A percentile compares a stretch with the other conserved stretches of the same genome.
phyloP scores from a whole-genome alignment of 345 rosid species.

The Aquilaria sinensis region DNA sequence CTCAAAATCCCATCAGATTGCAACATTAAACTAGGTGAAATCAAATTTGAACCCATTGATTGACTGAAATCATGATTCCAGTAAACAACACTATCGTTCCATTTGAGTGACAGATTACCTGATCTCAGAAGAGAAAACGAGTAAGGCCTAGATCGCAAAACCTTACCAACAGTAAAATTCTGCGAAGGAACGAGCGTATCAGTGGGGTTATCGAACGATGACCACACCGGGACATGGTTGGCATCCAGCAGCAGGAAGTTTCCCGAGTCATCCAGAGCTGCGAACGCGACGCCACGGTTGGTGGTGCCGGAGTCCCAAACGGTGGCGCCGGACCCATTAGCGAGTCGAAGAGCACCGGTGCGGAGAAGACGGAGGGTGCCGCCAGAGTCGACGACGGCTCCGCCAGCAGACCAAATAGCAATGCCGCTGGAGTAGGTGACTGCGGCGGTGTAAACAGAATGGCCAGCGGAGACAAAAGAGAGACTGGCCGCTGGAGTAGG shows the following conservation, averaged over 20 bases:
- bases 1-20: conserved; percentile 28
- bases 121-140: conserved; percentile 30
- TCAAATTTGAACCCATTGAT: conserved; percentile 28
- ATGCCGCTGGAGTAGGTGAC: conserved; percentile 36
- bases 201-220: conserved; percentile 49
- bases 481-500: no score
- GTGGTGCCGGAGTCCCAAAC: conserved; percentile 54
- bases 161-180: conserved; percentile 29
- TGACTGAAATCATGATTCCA: conserved; percentile 49
- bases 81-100: conserved; percentile 37
- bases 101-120: conserved; percentile 38
- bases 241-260: conserved; percentile 30
- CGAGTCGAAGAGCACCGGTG: conserved; percentile 47
- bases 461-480: conserved; percentile 28
- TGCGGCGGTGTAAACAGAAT: conserved; percentile 30
- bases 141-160: conserved; percentile 41
- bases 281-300: conserved; percentile 34
- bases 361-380: conserved; percentile 39
- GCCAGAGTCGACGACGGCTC: conserved; percentile 30
- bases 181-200: conserved; percentile 51
- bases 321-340: conserved; percentile 40
- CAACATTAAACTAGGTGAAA: conserved; percentile 32
- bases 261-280: conserved; percentile 44
- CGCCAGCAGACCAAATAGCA: conserved; percentile 48
- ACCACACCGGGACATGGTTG: conserved; percentile 38